Evolutionary conservation across 495 filamentous ascomycete genomes (phyloP).

Genomic region (Rhizodiscina lignyota): DNA sequence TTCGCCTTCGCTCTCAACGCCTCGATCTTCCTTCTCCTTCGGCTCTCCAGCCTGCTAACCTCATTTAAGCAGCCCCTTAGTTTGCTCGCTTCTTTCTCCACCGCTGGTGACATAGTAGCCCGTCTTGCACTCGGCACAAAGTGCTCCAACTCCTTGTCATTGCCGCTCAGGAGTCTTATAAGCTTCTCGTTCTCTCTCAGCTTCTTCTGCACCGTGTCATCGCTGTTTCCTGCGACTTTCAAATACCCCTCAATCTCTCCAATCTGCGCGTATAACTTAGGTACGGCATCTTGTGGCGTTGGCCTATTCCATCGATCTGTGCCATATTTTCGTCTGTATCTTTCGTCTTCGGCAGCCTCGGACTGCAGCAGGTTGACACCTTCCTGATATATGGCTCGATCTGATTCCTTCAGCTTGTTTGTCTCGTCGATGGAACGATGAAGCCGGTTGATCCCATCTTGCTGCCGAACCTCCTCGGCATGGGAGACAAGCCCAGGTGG

Average conservation of each 20-base stretch:
- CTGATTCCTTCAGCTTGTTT: conserved; percentile 63
- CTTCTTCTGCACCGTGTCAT: conserved; percentile 65
- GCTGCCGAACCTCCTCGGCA: conserved; percentile 90
- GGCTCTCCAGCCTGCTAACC: conserved; percentile 59
- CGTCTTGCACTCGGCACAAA: conserved; percentile 77
- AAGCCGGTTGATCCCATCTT: conserved; percentile 62
- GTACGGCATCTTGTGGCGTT: conserved; percentile 49
- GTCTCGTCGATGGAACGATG: conserved; percentile 69
- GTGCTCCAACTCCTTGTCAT: conserved; percentile 64
- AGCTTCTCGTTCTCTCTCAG: conserved; percentile 56
- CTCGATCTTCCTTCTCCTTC: conserved; percentile 61
- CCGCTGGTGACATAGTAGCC: conserved; percentile 55
- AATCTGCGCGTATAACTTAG: conserved; percentile 59
- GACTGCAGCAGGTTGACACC: conserved; percentile 56
- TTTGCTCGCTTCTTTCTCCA: conserved; percentile 61
- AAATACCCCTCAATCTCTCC: conserved; percentile 78
- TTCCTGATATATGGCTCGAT: conserved; percentile 62
- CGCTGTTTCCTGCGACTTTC: conserved; percentile 65
- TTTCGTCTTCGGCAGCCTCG: conserved; percentile 71
- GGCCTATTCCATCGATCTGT: conserved; percentile 72
- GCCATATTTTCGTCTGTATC: conserved; percentile 60
- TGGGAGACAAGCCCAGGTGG: conserved; percentile 71
- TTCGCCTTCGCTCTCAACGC: conserved; percentile 58
- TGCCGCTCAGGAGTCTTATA: conserved; percentile 56
- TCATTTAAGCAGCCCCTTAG: conserved; percentile 70